Evolutionary conservation across 148 eudicot genomes (phyloP).

Genomic region (Rhododendron simsii): DNA sequence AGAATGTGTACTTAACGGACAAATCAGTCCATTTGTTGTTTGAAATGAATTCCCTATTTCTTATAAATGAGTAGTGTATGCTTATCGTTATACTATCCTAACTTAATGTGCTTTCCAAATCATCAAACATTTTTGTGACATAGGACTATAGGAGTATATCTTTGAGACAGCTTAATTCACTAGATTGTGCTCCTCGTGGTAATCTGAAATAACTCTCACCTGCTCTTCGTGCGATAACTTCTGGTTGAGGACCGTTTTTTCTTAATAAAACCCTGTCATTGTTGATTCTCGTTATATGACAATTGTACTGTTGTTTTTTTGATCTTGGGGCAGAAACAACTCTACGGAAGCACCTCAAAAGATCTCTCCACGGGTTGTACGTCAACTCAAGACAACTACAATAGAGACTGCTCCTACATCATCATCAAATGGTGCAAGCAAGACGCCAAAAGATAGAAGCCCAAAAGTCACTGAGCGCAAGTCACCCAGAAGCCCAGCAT

Average conservation of each 20-base stretch:
- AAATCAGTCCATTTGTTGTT: not conserved
- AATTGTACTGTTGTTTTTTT: not conserved
- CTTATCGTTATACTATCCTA: not conserved
- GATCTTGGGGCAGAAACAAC: slow-evolving; percentile 38
- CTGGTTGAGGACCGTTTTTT: not conserved
- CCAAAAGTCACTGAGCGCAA: slow-evolving; percentile 58
- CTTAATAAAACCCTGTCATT: not conserved
- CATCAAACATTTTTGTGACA: not conserved
- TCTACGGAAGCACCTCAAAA: slow-evolving; percentile 53
- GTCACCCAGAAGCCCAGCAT: slow-evolving; percentile 56
- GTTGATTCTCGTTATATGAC: not conserved
- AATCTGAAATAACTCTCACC: not conserved
- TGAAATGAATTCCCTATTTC: not conserved
- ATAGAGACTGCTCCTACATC: slow-evolving; percentile 42
- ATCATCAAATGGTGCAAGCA: slow-evolving; percentile 36
- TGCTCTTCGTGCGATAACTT: not conserved
- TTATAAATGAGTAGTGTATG: not conserved
- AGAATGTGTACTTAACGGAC: not conserved
- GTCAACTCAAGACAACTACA: slow-evolving; percentile 53
- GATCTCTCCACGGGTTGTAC: slow-evolving; percentile 45
- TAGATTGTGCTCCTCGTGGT: not conserved
- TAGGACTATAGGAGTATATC: not conserved
- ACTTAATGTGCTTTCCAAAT: not conserved
- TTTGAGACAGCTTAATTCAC: slow-evolving; percentile 3
- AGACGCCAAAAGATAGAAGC: slow-evolving; percentile 60